These are phyloP conservation scores for Lycium barbarum DNA, from an alignment of 257 asterid species.

Conservation along the genomic window DNA sequence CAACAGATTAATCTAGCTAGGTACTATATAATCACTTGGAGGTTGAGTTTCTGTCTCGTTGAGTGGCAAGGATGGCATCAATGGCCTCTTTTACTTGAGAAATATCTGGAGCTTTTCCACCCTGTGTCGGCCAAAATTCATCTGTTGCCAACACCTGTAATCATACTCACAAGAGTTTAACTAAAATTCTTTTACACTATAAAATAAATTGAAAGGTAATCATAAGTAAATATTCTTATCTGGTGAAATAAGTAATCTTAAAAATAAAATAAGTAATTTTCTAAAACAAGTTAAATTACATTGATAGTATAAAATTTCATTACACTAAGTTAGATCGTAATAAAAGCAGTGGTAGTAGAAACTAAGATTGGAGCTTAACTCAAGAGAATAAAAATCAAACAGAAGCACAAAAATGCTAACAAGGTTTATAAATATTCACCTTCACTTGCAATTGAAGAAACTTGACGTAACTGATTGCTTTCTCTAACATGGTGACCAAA, in stretches of 20 bases:
- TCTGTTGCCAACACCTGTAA: constrained; percentile 85
- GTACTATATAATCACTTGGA: constrained; percentile 39
- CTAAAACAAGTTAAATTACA: background rate
- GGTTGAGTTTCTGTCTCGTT: constrained; percentile 64
- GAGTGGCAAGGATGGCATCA: constrained; percentile 83
- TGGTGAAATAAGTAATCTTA: background rate
- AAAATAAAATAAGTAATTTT: background rate
- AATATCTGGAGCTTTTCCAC: constrained; percentile 82
- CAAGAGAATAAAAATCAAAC: background rate
- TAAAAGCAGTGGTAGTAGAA: too few relatives aligned
- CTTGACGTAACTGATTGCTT: constrained; percentile 86
- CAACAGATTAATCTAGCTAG: background rate
- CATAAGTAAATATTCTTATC: background rate
- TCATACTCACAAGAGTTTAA: background rate
- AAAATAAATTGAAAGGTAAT: background rate
- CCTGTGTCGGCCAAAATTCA: constrained; percentile 96
- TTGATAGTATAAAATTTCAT: background rate
- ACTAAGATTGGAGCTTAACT: background rate
- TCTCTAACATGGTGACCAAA: constrained; percentile 94
- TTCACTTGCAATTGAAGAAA: constrained; percentile 94
- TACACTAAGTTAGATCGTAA: too few relatives aligned
- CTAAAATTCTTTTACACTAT: background rate
- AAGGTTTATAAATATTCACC: constrained; percentile 41
- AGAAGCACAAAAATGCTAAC: background rate
- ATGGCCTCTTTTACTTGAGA: constrained; percentile 88